Conservation (phyloP, 805 yeast genomes). For the Komagataella mondaviorum region DNA sequence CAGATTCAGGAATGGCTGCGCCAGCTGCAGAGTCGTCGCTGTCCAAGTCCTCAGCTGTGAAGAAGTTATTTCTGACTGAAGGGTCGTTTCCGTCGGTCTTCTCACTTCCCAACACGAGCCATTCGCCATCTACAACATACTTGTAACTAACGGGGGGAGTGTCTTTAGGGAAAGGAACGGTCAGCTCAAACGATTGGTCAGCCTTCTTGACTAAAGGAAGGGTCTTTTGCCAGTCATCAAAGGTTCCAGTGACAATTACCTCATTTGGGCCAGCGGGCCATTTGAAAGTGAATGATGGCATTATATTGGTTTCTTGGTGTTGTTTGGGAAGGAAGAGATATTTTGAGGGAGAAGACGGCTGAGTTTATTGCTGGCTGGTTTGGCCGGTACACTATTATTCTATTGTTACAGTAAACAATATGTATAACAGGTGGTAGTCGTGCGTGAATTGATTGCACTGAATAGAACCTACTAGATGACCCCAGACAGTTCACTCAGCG, state of each 20-base stretch:
- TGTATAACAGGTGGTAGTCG: not conserved
- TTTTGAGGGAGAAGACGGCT: not conserved
- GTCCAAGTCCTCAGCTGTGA: constrained; percentile 23
- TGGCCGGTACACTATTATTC: not conserved
- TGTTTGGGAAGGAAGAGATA: not conserved
- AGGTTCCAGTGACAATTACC: constrained; percentile 48
- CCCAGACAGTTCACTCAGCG: not conserved
- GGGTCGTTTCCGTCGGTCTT: constrained; percentile 29
- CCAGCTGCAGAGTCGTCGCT: constrained; percentile 14
- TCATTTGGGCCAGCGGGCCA: constrained; percentile 20
- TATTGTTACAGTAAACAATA: not conserved
- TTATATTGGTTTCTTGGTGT: constrained; percentile 1
- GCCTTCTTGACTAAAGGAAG: constrained; percentile 30
- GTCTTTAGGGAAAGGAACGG: constrained; percentile 15
- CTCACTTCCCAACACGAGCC: constrained; percentile 30
- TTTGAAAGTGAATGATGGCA: constrained; percentile 12
- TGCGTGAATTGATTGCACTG: not conserved
- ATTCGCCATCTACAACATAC: constrained; percentile 47
- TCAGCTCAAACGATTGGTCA: constrained; percentile 19
- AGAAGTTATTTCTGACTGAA: constrained; percentile 39
- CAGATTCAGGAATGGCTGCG: constrained; percentile 31
- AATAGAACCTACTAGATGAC: not conserved
- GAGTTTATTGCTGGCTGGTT: constrained; percentile 1
- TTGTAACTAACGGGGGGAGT: constrained; percentile 25
- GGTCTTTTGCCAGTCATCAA: constrained; percentile 43